A percentile compares a stretch with the other conserved stretches of the same genome.
These are phyloP conservation scores for Cerioporus squamosus DNA, from an alignment of 1,284 basidiomycete species.

Conservation along the genomic window DNA sequence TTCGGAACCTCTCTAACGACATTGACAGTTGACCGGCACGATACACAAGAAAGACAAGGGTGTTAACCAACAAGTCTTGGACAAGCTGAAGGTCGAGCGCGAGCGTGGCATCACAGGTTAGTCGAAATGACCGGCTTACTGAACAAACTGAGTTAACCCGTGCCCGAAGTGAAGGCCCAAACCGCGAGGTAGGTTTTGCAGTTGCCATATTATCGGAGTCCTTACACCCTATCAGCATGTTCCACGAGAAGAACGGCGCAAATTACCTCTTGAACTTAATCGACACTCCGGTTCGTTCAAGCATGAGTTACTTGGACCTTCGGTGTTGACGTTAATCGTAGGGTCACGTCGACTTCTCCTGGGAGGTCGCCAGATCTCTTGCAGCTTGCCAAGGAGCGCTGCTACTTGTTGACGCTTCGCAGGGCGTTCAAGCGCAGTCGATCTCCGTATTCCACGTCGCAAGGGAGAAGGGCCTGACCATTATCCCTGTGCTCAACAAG, in stretches of 20 bases:
- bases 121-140: slow-evolving; percentile 12
- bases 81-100: slow-evolving; percentile 95
- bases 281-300: slow-evolving; percentile 82
- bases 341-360: slow-evolving; percentile 96
- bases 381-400: slow-evolving; percentile 95
- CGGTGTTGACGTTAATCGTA: slow-evolving; percentile 31
- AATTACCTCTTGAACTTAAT: slow-evolving; percentile 91
- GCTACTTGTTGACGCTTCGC: slow-evolving; percentile 92
- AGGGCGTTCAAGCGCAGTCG: slow-evolving; percentile 98
- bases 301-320: background rate
- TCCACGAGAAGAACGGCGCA: slow-evolving; percentile 59
- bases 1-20: slow-evolving; percentile 3
- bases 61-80: slow-evolving; percentile 87
- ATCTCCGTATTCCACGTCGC: slow-evolving; percentile 95
- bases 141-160: slow-evolving; percentile 5
- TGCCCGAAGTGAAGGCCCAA: slow-evolving; percentile 79
- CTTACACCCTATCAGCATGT: slow-evolving; percentile 62
- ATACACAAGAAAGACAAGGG: slow-evolving; percentile 70
- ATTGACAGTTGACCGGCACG: slow-evolving; percentile 82
- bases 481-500: slow-evolving; percentile 97
- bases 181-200: slow-evolving; percentile 70
- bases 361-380: slow-evolving; percentile 94
- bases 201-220: too few relatives aligned
- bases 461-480: slow-evolving; percentile 78
- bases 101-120: slow-evolving; percentile 93